phyloP scores from a whole-genome alignment of 768 basidiomycete species.

The Lactifluus volemus region DNA sequence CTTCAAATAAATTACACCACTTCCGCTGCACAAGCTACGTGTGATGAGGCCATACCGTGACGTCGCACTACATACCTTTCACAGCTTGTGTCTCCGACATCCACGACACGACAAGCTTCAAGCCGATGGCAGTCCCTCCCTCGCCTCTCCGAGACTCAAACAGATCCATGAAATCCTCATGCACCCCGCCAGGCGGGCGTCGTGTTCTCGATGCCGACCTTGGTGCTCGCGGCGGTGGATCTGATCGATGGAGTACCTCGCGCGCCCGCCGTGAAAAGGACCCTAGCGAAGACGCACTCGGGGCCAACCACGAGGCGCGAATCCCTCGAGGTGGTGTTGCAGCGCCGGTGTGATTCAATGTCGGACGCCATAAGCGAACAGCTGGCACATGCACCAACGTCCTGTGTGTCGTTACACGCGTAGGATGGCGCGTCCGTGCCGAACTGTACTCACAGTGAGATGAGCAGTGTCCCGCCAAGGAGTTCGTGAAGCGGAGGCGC shows the following conservation, averaged over 20 bases:
- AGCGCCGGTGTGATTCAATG: neutral
- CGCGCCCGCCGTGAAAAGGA: neutral
- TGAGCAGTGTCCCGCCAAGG: neutral
- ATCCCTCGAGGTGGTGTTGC: neutral
- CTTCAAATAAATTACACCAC: too few relatives aligned
- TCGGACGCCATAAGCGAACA: neutral
- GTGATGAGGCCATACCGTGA: too few relatives aligned
- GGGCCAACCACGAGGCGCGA: neutral
- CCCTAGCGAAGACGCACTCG: neutral
- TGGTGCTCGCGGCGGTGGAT: neutral
- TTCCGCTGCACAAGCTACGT: too few relatives aligned
- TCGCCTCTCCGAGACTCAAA: too few relatives aligned
- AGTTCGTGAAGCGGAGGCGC: neutral
- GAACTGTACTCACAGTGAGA: neutral
- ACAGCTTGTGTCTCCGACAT: too few relatives aligned
- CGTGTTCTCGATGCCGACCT: neutral
- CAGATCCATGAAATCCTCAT: too few relatives aligned
- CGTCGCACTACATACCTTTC: too few relatives aligned
- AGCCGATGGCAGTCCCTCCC: too few relatives aligned
- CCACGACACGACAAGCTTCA: too few relatives aligned
- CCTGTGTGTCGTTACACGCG: neutral
- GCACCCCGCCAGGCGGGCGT: neutral
- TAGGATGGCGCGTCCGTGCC: conserved; percentile 1
- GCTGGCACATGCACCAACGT: neutral
- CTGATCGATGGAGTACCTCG: neutral